Evolutionary conservation across 192 early-diverging fungal species (phyloP), one percentile per base, ranked within the genome.

Genomic region (Podila clonocystis): DNA sequence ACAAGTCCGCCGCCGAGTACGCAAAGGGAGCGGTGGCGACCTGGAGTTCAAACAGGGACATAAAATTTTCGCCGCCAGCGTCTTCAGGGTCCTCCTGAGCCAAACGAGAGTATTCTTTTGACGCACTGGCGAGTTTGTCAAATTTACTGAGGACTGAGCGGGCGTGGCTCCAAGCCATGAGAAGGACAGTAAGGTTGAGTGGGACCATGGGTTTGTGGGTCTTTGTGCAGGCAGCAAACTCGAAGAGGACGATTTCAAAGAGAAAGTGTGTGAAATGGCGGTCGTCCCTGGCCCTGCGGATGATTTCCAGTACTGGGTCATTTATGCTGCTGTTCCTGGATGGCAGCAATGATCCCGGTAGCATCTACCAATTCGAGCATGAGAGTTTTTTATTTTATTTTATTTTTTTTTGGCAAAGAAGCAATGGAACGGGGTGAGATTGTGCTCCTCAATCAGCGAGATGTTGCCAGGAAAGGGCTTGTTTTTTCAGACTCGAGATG

Each of bases 191-290:
- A 24, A 76, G 31, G 2, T 58, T 31, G 15, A 76, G 48, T 1
- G 28, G 20, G 19, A 29, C n/a, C 22, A 62, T 58, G 29, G 62
- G 22, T 30, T 61, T 76, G 59, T 24, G 13, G 11, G 34, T 4
- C 6, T 50, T 62, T 13, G 70, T 76, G 11, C 62, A 15, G 1
- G 59, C 67, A 9, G 74, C 74, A 9, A 70, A 33, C 45, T 77
- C 75, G 29, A 62, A 77, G 28, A 77, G 75, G 36, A 77, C 38
- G 41, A 77, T 77, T 59, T 77, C 75, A 57, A 77, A 77, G 36
- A 77, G 68, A 36, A 77, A 67, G 9, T 77, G 68, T 58, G 68
- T 38, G 48, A 77, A 77, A 33, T 77, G 64, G 12, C 55, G 24
- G 38, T 77, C 75, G 28, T 77, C 67, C 68, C 75, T 65, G 63